Evolutionary conservation across 495 filamentous ascomycete genomes (phyloP), one percentile per base, ranked within the genome.

Genomic region (Penicillium samsonianum): DNA sequence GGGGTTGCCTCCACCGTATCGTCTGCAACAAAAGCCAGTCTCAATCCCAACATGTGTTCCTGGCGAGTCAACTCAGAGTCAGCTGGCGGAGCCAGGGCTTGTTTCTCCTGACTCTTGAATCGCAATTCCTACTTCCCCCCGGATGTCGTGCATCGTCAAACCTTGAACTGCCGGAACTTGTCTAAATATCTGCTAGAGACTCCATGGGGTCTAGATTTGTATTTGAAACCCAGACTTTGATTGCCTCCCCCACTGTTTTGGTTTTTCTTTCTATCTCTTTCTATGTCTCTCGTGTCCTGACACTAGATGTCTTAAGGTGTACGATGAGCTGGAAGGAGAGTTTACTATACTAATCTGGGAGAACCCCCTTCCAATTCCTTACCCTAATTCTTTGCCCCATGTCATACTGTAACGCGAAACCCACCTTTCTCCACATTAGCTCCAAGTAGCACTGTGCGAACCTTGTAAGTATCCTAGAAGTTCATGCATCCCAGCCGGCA

Each of bases 101-200:
- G 55, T 51, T 45, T 58, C 47, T 63, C 45, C 28, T 31, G 26
- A 26, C 42, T 45, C 51, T 54, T 40, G 19, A 38, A 35, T 33
- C 44, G 30, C 10, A 10, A 40, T 50, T 26, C 37, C 20, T 57
- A 30, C 41, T 50, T 28, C 17, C 41, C 41, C 50, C 45, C 50
- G 53, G 43, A 65, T 68, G 52, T 66, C 45, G 65, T 68, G 65
- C 60, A 63, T 63, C 58, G 58, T 66, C 58, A 61, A 61, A 64
- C 63, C 52, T 43, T 59, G 59, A 50, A 43, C 53, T 50, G 49
- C 59, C 55, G 58, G 43, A 55, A 57, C 49, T 59, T 50, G 10
- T 28, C 56, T 49, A 57, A 43, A 60, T 43, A 60, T 37, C 37
- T 54, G 17, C 49, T 25, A 37, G 47, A 38, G 31, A 41, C 45